Conservation (phyloP, 2,329 filamentous ascomycete species). For the Sclerotinia borealis region DNA sequence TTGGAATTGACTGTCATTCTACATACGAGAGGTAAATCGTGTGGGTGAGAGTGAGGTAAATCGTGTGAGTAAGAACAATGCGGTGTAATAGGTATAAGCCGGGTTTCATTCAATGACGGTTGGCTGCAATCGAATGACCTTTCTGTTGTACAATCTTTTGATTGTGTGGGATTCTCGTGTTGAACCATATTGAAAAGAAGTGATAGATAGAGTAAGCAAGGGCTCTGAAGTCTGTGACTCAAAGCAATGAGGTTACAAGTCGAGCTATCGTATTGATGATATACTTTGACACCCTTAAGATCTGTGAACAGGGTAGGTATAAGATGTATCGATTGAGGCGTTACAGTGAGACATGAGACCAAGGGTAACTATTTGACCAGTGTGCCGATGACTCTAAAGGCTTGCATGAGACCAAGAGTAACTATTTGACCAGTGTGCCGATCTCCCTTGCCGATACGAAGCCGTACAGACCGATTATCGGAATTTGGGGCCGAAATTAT, state of each 20-base stretch:
- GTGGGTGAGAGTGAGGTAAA: no score
- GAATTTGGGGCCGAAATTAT: background rate
- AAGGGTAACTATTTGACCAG: background rate
- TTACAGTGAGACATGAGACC: background rate
- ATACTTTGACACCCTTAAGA: no score
- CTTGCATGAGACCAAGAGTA: conserved; percentile 8
- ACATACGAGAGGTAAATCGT: conserved; percentile 7
- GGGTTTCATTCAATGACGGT: conserved; percentile 15
- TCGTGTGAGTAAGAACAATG: conserved; percentile 13
- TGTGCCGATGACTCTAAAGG: no score
- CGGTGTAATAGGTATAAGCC: conserved; percentile 8
- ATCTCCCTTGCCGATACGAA: background rate
- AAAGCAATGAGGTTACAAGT: conserved; percentile 24
- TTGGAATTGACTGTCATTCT: background rate
- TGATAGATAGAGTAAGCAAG: conserved; percentile 1
- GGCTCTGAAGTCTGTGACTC: conserved; percentile 8
- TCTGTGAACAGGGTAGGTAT: background rate
- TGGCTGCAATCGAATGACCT: conserved; percentile 21
- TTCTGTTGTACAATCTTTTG: conserved; percentile 20
- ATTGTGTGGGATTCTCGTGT: conserved; percentile 15
- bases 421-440: background rate
- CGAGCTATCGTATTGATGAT: conserved; percentile 34
- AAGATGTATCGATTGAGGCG: conserved; percentile 13
- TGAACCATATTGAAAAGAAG: conserved; percentile 26
- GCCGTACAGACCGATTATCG: conserved; percentile 3